Conservation (phyloP, 352 stramenopile species). For the Pythium brachiatum region DNA sequence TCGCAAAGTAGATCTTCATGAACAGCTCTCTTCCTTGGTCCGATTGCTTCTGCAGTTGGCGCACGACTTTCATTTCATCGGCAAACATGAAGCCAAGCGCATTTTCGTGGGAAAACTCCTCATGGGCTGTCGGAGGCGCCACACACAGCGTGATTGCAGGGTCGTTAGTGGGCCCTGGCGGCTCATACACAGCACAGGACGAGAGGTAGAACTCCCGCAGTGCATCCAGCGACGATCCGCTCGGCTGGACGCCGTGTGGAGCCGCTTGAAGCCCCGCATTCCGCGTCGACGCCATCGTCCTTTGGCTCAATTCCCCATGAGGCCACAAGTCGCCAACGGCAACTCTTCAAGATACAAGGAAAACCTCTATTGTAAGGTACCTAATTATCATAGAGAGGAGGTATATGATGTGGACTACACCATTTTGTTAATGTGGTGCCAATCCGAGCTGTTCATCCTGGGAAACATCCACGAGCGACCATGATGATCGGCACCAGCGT, state of each 20-base stretch:
- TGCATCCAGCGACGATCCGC: conserved; percentile 22
- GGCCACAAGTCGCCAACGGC: conserved; percentile 9
- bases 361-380: conserved; percentile 2
- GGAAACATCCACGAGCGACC: conserved; percentile 4
- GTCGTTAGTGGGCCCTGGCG: background rate
- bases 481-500: conserved; percentile 17
- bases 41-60: conserved; percentile 42
- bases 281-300: conserved; percentile 8
- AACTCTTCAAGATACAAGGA: conserved; percentile 27
- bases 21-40: conserved; percentile 37
- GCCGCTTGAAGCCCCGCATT: background rate
- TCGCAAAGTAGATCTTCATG: conserved; percentile 49
- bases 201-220: conserved; percentile 31
- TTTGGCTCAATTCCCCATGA: background rate
- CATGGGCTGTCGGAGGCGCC: conserved; percentile 21
- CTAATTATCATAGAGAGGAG: background rate
- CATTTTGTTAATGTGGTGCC: background rate
- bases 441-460: background rate
- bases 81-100: conserved; percentile 46
- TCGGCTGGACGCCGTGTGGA: background rate
- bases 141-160: conserved; percentile 30
- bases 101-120: conserved; percentile 52
- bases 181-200: conserved; percentile 24
- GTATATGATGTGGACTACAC: conserved; percentile 17
- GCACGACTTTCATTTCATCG: conserved; percentile 63